Evolutionary conservation across 1,139 yeast genomes (phyloP), one percentile per base, ranked within the genome.

Genomic region (Meyerozyma athensensis): DNA sequence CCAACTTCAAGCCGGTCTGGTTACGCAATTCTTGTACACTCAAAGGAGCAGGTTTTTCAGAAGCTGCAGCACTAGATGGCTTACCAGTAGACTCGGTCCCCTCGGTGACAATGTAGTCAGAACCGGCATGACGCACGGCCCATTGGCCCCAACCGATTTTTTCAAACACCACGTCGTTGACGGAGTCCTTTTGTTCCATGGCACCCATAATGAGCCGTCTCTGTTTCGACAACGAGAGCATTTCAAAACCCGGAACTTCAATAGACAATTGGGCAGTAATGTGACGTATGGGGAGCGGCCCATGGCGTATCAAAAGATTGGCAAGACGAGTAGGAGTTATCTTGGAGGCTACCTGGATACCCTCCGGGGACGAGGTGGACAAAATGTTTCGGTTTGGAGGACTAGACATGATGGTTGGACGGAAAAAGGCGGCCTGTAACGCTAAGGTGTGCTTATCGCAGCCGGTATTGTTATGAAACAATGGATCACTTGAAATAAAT

Each of bases 91-190:
- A 44, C 30, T 62, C 68, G 18, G 68, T 62, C 6, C 72, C 72
- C 44, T 69, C 73, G 18, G 72, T 67, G 22, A 67, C 72, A 42
- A 79, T 78, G 41, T 61, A 63, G 42, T 71, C 77, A 7, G 73
- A 58, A 36, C 71, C 74, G 12, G 74, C 77, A 36, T 70, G 63
- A 42, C 81, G 72, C 6, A 90, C 95, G 19, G 90, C 87, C 97
- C 97, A 90, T 54, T 92, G 94, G 42, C 97, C 97, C 97, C 97
- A 90, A 19, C 97, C 97, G 30, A 89, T 89, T 64, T 90, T 90
- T 52, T 87, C 96, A 64, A 90, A 90, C 14, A 84, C 77, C 30
- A 81, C 79, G 41, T 72, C 69, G 41, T 81, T 77, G 19, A 67
- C 70, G 5, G 75, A 63, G 54, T 81, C 94, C 2, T 54, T 51